A percentile compares a stretch with the other conserved stretches of the same genome.
phyloP scores from a whole-genome alignment of 2,329 filamentous ascomycete species.

The Aaosphaeria arxii region DNA sequence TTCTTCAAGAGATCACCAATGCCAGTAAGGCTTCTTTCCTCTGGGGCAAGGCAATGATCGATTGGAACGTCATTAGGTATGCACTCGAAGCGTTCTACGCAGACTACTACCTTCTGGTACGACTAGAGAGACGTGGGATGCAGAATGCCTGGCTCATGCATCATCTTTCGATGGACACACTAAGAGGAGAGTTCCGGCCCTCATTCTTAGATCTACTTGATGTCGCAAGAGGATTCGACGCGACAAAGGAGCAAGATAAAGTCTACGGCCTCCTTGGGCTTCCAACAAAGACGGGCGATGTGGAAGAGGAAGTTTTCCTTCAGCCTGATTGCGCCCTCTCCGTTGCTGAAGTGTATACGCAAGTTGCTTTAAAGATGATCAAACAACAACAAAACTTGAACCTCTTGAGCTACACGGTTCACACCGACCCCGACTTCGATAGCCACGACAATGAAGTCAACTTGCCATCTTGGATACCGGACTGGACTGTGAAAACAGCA shows the following conservation, averaged over 20 bases:
- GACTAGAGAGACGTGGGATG: constrained; percentile 5
- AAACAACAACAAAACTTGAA: constrained; percentile 5
- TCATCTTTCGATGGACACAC: neutral
- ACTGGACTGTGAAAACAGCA: constrained; percentile 7
- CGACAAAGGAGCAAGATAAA: constrained; percentile 13
- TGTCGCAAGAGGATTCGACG: constrained; percentile 11
- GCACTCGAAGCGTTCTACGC: constrained; percentile 7
- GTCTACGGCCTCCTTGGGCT: constrained; percentile 15
- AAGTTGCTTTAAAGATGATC: constrained; percentile 6
- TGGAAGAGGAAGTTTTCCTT: neutral
- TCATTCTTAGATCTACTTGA: constrained; percentile 13
- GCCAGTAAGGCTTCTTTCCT: constrained; percentile 9
- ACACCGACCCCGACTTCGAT: neutral
- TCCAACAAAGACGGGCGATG: neutral
- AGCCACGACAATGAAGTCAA: neutral
- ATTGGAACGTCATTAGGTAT: constrained; percentile 7
- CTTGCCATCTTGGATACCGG: constrained; percentile 14
- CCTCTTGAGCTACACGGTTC: constrained; percentile 5
- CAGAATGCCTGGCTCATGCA: constrained; percentile 14
- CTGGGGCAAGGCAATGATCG: constrained; percentile 9
- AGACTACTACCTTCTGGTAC: neutral
- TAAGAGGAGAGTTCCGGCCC: neutral
- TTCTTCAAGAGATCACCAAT: constrained; percentile 12
- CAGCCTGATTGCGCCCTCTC: constrained; percentile 9
- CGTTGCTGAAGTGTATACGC: constrained; percentile 8